These are phyloP conservation scores for Hymenochaete sp. DNA, from an alignment of 1,284 basidiomycete genomes.

Conservation along the genomic window DNA sequence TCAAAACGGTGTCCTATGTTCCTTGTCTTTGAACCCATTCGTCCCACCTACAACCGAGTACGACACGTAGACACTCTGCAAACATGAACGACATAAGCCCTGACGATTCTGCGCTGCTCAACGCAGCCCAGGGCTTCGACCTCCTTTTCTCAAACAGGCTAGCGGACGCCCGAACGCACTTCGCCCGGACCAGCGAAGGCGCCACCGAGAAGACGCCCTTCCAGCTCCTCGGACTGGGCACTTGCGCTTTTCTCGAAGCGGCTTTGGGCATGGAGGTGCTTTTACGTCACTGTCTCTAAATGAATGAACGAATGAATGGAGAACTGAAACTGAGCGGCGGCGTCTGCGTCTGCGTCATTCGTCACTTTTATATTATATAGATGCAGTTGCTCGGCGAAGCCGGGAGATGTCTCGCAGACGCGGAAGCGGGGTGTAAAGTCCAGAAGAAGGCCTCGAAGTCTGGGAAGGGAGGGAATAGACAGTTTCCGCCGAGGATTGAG, in stretches of 20 bases:
- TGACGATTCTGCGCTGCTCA: constrained; percentile 40
- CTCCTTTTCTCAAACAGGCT: constrained; percentile 60
- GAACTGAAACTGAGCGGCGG: background rate
- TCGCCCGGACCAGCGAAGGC: too few species aligned
- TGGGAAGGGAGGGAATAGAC: constrained; percentile 4
- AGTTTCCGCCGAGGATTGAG: constrained; percentile 54
- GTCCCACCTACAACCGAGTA: too few species aligned
- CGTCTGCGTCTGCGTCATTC: too few species aligned
- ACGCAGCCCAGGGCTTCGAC: constrained; percentile 56
- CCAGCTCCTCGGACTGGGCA: constrained; percentile 63
- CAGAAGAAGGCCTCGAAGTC: constrained; percentile 35
- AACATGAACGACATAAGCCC: too few species aligned
- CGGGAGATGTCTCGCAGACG: constrained; percentile 39
- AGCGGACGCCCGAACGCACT: constrained; percentile 40
- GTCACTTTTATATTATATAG: too few species aligned
- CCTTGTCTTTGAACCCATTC: too few species aligned
- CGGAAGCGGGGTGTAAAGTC: constrained; percentile 54
- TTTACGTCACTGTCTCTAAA: constrained; percentile 5
- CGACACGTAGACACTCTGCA: too few species aligned
- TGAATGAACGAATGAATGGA: background rate
- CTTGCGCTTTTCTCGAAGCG: constrained; percentile 65
- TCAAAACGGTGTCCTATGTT: too few species aligned
- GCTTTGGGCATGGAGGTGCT: constrained; percentile 74
- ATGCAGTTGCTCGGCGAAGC: constrained; percentile 50
- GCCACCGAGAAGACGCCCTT: constrained; percentile 51